Evolutionary conservation across 1,139 yeast species (phyloP).

Genomic region (Nadsonia starkeyi-henricii): DNA sequence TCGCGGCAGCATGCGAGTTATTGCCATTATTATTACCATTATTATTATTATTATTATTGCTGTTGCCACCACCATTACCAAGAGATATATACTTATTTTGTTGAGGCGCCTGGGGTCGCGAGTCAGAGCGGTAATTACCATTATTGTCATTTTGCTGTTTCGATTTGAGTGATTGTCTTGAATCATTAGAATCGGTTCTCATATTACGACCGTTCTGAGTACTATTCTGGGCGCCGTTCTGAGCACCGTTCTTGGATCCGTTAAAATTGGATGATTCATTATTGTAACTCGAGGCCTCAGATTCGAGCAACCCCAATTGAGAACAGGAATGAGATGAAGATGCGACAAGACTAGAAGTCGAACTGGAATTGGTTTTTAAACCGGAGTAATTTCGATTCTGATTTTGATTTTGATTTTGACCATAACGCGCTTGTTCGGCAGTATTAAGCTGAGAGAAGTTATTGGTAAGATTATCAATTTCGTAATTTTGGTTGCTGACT

Average conservation of each 20-base stretch:
- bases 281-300: neutral
- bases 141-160: neutral
- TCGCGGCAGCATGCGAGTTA: too few relatives aligned
- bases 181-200: neutral
- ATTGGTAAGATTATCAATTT: conserved; percentile 4
- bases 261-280: neutral
- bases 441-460: neutral
- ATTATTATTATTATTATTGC: neutral
- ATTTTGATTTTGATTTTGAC: neutral
- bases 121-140: neutral
- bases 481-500: conserved; percentile 1
- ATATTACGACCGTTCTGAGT: too few relatives aligned
- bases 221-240: too few relatives aligned
- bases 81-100: neutral
- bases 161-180: neutral
- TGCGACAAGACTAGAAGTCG: neutral
- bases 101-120: neutral
- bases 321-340: neutral
- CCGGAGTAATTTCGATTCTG: neutral
- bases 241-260: too few relatives aligned
- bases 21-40: too few relatives aligned
- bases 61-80: neutral
- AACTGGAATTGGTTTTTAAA: neutral
- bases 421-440: neutral
- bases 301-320: too few relatives aligned